Percentiles rank a stretch among this genome's conserved stretches.
These are phyloP conservation scores for Ustilaginoidea virens DNA, from an alignment of 2,329 filamentous ascomycete genomes.

Conservation along the genomic window DNA sequence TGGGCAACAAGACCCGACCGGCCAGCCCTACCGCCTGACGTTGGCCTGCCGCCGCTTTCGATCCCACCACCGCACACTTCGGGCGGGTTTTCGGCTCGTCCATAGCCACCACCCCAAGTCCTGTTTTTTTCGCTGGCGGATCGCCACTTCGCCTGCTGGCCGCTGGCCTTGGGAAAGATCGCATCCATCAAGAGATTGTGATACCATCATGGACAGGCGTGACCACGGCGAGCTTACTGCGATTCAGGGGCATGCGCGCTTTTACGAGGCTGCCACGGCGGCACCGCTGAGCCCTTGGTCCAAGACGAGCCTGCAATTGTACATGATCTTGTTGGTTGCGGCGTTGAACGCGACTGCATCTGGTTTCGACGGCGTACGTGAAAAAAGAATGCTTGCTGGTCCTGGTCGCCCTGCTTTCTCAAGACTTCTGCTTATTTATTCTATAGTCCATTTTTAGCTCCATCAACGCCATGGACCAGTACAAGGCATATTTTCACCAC, in stretches of 20 bases:
- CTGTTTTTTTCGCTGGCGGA: too few relatives aligned
- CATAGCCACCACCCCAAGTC: too few relatives aligned
- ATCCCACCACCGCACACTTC: too few relatives aligned
- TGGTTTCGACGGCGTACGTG: slow-evolving; percentile 21
- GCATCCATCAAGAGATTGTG: slow-evolving; percentile 4
- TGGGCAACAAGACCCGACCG: too few relatives aligned
- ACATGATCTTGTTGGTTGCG: slow-evolving; percentile 19
- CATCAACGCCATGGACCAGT: slow-evolving; percentile 17
- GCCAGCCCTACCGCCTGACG: too few relatives aligned
- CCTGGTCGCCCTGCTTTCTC: too few relatives aligned
- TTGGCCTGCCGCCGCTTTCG: too few relatives aligned
- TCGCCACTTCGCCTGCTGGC: too few relatives aligned
- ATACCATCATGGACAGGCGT: slow-evolving; percentile 8
- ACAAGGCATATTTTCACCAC: slow-evolving; percentile 13
- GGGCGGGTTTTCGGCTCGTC: too few relatives aligned
- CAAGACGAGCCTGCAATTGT: slow-evolving; percentile 19
- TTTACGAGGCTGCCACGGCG: slow-evolving; percentile 13
- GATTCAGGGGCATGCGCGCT: slow-evolving; percentile 14
- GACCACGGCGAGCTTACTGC: slow-evolving; percentile 10
- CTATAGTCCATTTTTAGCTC: slow-evolving; percentile 16
- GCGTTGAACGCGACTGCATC: slow-evolving; percentile 22
- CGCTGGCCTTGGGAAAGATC: too few relatives aligned
- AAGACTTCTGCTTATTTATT: too few relatives aligned
- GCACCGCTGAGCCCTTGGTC: slow-evolving; percentile 17
- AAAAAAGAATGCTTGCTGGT: too few relatives aligned